Evolutionary conservation across 1,139 yeast genomes (phyloP).

Genomic region (Suhomyces yuchorum): DNA sequence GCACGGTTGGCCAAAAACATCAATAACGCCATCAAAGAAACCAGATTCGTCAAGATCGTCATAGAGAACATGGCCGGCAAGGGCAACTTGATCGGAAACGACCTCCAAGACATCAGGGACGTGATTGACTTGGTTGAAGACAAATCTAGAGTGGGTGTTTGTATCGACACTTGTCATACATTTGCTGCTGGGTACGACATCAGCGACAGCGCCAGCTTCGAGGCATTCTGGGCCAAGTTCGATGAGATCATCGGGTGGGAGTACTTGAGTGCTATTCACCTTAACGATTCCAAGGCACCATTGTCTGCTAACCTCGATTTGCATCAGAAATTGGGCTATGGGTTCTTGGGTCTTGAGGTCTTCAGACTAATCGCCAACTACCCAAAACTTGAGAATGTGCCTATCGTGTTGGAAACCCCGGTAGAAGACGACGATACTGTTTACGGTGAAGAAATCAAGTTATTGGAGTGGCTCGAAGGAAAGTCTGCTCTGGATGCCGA

Average conservation of each 20-base stretch:
- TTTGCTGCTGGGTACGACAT: constrained; percentile 97
- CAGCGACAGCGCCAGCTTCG: constrained; percentile 55
- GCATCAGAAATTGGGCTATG: constrained; percentile 87
- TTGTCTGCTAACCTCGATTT: constrained; percentile 86
- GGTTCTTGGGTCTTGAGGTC: constrained; percentile 84
- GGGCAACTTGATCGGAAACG: constrained; percentile 85
- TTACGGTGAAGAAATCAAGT: constrained; percentile 82
- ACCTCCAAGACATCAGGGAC: constrained; percentile 69
- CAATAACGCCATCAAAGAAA: constrained; percentile 73
- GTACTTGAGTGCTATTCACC: constrained; percentile 77
- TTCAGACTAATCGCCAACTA: constrained; percentile 79
- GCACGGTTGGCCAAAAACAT: constrained; percentile 72
- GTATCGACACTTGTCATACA: constrained; percentile 93
- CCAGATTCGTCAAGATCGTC: constrained; percentile 80
- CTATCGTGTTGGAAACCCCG: constrained; percentile 91
- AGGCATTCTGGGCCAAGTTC: constrained; percentile 71
- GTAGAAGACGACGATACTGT: constrained; percentile 56
- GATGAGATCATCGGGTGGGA: constrained; percentile 73
- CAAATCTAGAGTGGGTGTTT: constrained; percentile 85
- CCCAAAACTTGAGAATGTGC: constrained; percentile 60
- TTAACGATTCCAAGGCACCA: constrained; percentile 95
- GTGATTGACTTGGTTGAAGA: constrained; percentile 78
- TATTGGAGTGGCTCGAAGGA: constrained; percentile 70
- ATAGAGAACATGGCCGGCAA: constrained; percentile 99
- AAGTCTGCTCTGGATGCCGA: constrained; percentile 57